Percentiles rank a stretch among this genome's conserved stretches.
Conservation (phyloP, 2,329 filamentous ascomycete species). For the Epichloe glyceriae region DNA sequence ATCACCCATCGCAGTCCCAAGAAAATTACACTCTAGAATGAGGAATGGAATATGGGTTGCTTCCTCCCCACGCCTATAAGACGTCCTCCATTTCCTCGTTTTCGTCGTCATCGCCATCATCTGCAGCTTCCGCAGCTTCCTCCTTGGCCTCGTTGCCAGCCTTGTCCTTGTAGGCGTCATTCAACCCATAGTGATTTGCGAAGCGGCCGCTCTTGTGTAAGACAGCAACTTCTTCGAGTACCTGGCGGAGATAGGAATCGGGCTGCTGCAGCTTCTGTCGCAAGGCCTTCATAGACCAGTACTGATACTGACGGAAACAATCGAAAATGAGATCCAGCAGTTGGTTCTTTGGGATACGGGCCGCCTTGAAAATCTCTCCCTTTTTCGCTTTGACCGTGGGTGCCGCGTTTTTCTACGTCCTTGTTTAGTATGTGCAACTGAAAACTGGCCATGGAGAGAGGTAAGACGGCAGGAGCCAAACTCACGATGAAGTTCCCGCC, state of each 20-base stretch:
- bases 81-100: constrained; percentile 72
- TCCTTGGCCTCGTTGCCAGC: constrained; percentile 34
- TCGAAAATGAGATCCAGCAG: constrained; percentile 75
- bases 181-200: constrained; percentile 74
- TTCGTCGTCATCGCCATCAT: constrained; percentile 53
- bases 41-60: too few relatives aligned
- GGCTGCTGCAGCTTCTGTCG: constrained; percentile 70
- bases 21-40: not conserved
- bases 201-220: constrained; percentile 75
- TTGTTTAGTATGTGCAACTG: not conserved
- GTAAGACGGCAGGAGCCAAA: constrained; percentile 6
- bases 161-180: constrained; percentile 37
- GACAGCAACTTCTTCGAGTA: constrained; percentile 68
- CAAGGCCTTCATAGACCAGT: constrained; percentile 87
- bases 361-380: constrained; percentile 64
- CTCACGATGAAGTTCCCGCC: constrained; percentile 44
- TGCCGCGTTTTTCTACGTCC: constrained; percentile 37
- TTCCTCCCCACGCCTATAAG: constrained; percentile 16
- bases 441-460: not conserved
- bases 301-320: constrained; percentile 74
- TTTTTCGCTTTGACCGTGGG: constrained; percentile 43
- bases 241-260: constrained; percentile 82
- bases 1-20: not conserved
- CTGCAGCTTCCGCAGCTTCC: constrained; percentile 41
- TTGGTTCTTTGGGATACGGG: constrained; percentile 79